Conservation (phyloP, 192 early-diverging fungal genomes). For the Entomortierella parvispora region DNA sequence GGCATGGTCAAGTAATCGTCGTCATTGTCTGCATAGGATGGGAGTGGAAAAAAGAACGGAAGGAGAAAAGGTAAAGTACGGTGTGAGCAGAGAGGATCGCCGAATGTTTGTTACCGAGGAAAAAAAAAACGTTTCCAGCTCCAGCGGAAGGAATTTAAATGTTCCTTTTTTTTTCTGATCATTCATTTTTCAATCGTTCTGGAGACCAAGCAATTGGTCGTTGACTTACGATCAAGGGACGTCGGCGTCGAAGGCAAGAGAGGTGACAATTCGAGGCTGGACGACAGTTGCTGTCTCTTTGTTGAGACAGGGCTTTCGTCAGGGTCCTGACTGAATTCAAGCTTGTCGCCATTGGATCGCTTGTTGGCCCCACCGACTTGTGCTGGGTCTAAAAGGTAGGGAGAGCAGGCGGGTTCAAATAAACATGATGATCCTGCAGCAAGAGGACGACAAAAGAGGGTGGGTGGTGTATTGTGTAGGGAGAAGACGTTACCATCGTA, state of each 20-base stretch:
- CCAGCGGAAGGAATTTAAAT: slow-evolving; percentile 25
- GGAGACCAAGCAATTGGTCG: slow-evolving; percentile 1
- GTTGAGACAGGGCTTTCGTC: slow-evolving; percentile 4
- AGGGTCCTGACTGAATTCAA: slow-evolving; percentile 11
- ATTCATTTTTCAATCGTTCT: background rate
- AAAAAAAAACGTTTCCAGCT: background rate
- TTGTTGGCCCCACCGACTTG: slow-evolving; percentile 29
- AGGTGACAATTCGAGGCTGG: slow-evolving; percentile 35
- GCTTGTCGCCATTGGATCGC: slow-evolving; percentile 21
- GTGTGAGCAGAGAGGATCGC: background rate
- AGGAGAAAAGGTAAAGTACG: background rate
- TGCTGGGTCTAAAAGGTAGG: slow-evolving; percentile 7
- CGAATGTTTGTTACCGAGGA: background rate
- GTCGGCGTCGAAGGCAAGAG: slow-evolving; percentile 10
- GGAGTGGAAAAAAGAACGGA: background rate
- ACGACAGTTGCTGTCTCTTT: slow-evolving; percentile 30
- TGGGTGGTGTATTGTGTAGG: background rate
- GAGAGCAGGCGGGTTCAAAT: background rate
- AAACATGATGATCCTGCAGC: background rate
- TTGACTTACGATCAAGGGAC: slow-evolving; percentile 3
- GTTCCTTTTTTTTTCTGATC: slow-evolving; percentile 24
- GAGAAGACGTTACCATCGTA: slow-evolving; percentile 32
- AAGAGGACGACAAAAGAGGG: too few relatives aligned
- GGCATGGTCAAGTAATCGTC: slow-evolving; percentile 27
- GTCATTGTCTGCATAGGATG: slow-evolving; percentile 4